These are phyloP conservation scores for Cenchrus purpureus DNA, from an alignment of 176 grass and related monocot genomes.

Conservation along the genomic window DNA sequence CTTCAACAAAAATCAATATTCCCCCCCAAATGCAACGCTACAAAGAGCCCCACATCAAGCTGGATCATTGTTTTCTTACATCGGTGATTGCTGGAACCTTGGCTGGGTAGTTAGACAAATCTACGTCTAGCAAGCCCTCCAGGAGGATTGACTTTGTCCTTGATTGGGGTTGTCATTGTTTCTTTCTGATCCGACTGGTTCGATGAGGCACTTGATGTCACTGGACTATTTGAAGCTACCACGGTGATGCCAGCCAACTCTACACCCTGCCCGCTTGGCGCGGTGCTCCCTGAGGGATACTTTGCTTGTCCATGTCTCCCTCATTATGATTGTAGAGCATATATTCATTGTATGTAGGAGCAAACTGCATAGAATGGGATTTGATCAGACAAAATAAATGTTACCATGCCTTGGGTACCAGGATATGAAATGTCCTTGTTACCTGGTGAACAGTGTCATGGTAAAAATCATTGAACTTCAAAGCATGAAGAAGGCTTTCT, in stretches of 20 bases:
- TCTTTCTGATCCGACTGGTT: slow-evolving; percentile 70
- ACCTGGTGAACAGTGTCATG: slow-evolving; percentile 99
- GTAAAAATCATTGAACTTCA: slow-evolving; percentile 98
- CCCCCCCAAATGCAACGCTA: slow-evolving; percentile 21
- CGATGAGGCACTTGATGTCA: slow-evolving; percentile 36
- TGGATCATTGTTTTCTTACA: slow-evolving; percentile 69
- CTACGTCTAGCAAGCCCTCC: slow-evolving; percentile 68
- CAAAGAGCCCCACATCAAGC: slow-evolving; percentile 23
- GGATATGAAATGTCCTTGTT: slow-evolving; percentile 18
- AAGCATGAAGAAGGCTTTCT: slow-evolving; percentile 79
- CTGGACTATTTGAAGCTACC: slow-evolving; percentile 46
- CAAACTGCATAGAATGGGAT: slow-evolving; percentile 62
- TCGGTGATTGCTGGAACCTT: slow-evolving; percentile 71
- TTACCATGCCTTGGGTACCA: not conserved
- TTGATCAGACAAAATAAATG: slow-evolving; percentile 20
- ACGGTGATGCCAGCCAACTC: slow-evolving; percentile 59
- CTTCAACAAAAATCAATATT: slow-evolving; percentile 28
- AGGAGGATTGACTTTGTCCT: slow-evolving; percentile 62
- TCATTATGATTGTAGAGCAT: slow-evolving; percentile 89
- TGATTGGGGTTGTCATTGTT: slow-evolving; percentile 88
- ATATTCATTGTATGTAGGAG: slow-evolving; percentile 97
- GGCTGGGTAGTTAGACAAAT: slow-evolving; percentile 71
- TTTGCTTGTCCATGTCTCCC: slow-evolving; percentile 63
- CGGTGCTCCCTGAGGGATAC: slow-evolving; percentile 62
- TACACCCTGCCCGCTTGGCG: slow-evolving; percentile 67